Percentiles rank a stretch among this genome's conserved stretches.
Conservation (phyloP, 139 green algal species). For the Picochlorum sp. region DNA sequence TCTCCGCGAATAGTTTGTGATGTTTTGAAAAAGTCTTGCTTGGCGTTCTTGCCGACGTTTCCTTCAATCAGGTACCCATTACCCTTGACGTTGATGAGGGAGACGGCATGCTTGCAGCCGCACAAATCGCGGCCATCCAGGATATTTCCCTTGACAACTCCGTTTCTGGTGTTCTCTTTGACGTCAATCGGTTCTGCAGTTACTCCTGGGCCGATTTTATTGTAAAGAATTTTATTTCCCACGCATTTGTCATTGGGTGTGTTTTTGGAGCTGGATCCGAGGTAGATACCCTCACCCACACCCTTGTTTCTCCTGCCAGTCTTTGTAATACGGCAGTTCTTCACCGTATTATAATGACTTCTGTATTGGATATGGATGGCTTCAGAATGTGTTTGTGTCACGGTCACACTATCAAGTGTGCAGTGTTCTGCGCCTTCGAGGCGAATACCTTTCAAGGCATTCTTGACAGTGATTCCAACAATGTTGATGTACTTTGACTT, state of each 20-base stretch:
- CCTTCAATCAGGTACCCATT: slow-evolving; percentile 10
- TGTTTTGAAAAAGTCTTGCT: slow-evolving; percentile 10
- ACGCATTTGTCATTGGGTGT: neutral
- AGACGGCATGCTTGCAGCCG: slow-evolving; percentile 5
- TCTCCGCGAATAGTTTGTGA: neutral
- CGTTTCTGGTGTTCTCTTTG: slow-evolving; percentile 2
- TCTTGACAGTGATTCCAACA: slow-evolving; percentile 9
- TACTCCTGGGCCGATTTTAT: slow-evolving; percentile 9
- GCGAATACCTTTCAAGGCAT: slow-evolving; percentile 9
- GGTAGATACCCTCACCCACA: slow-evolving; percentile 6
- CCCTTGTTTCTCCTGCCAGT: slow-evolving; percentile 5
- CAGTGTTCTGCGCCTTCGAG: neutral
- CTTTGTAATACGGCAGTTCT: neutral
- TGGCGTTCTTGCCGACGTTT: slow-evolving; percentile 8
- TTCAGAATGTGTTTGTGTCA: neutral
- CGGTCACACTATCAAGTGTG: neutral
- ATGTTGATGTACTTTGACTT: slow-evolving; percentile 13
- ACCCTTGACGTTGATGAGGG: slow-evolving; percentile 14
- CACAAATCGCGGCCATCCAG: slow-evolving; percentile 4
- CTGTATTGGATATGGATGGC: slow-evolving; percentile 3
- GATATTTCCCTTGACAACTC: slow-evolving; percentile 7
- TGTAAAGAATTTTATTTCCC: slow-evolving; percentile 11
- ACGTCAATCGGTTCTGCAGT: slow-evolving; percentile 8
- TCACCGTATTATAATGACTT: slow-evolving; percentile 7
- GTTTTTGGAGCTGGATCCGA: slow-evolving; percentile 4